phyloP scores from a whole-genome alignment of 371 early-diverging fungal genomes.

The Chytridium lagenaria region DNA sequence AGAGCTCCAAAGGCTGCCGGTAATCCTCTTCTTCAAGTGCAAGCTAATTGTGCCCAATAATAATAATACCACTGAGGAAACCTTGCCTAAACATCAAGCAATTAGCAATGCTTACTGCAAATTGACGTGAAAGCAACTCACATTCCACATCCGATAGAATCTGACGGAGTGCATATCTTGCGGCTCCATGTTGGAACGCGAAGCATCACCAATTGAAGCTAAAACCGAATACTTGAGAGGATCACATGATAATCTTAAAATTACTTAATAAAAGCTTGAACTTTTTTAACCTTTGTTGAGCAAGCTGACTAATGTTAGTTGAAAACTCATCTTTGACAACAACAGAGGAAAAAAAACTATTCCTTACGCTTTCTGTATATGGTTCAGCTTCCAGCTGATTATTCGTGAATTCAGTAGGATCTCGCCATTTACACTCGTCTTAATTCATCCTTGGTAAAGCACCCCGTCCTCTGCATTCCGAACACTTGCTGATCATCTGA shows the following conservation, averaged over 20 bases:
- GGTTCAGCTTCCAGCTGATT: constrained; percentile 28
- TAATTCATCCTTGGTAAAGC: constrained; percentile 22
- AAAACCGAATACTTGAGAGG: neutral
- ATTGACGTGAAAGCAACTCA: neutral
- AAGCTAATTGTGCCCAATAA: constrained; percentile 9
- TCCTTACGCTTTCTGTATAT: constrained; percentile 28
- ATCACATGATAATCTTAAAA: neutral
- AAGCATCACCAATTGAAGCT: neutral
- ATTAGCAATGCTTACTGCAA: too few species aligned
- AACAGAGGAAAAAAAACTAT: neutral
- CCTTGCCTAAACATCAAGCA: neutral
- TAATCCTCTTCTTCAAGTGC: neutral
- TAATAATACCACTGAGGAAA: constrained; percentile 24
- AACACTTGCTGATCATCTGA: neutral
- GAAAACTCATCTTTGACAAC: neutral
- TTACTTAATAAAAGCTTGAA: neutral
- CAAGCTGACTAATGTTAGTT: neutral
- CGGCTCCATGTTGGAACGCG: neutral
- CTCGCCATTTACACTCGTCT: constrained; percentile 26
- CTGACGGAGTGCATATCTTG: neutral
- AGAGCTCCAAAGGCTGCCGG: neutral
- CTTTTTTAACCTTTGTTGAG: neutral
- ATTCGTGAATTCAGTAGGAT: constrained; percentile 16
- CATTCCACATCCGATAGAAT: constrained; percentile 1
- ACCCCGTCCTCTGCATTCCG: neutral